Conservation (phyloP, 306 rosid species). For the Begonia loranthoides region DNA sequence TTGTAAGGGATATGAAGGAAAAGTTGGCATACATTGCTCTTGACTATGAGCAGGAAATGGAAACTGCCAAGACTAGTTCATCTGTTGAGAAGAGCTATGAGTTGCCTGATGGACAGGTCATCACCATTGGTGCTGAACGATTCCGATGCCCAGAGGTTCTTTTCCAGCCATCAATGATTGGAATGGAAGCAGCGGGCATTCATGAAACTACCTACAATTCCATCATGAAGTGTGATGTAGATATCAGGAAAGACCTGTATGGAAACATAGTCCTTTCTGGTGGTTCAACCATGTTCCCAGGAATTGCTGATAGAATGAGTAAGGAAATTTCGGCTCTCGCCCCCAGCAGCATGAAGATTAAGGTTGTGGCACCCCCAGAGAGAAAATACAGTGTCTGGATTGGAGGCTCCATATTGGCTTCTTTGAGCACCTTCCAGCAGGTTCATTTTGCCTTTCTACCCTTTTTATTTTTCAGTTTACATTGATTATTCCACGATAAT, state of each 20-base stretch:
- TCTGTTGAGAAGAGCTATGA: constrained; percentile 96
- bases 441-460: constrained; percentile 13
- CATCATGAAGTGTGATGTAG: constrained; percentile 96
- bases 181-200: constrained; percentile 98
- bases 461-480: constrained; percentile 5
- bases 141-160: constrained; percentile 96
- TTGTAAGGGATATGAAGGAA: constrained; percentile 96
- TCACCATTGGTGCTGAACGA: constrained; percentile 95
- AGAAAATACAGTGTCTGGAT: constrained; percentile 99
- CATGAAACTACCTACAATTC: constrained; percentile 99
- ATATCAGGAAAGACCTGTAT: constrained; percentile 92
- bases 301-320: constrained; percentile 98
- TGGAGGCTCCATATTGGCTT: constrained; percentile 98
- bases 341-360: constrained; percentile 98
- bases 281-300: constrained; percentile 95
- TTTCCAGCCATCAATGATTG: constrained; percentile 88
- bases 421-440: constrained; percentile 99
- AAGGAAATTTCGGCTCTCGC: constrained; percentile 94
- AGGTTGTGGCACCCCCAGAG: constrained; percentile 99
- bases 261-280: constrained; percentile 98
- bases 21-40: constrained; percentile 85
- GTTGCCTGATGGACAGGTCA: constrained; percentile 92
- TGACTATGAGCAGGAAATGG: constrained; percentile 81
- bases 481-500: no score
- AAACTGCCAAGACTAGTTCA: constrained; percentile 82